A percentile compares a stretch with the other conserved stretches of the same genome.
Conservation (phyloP, 164 flowering plant genomes). For the Santalum album region DNA sequence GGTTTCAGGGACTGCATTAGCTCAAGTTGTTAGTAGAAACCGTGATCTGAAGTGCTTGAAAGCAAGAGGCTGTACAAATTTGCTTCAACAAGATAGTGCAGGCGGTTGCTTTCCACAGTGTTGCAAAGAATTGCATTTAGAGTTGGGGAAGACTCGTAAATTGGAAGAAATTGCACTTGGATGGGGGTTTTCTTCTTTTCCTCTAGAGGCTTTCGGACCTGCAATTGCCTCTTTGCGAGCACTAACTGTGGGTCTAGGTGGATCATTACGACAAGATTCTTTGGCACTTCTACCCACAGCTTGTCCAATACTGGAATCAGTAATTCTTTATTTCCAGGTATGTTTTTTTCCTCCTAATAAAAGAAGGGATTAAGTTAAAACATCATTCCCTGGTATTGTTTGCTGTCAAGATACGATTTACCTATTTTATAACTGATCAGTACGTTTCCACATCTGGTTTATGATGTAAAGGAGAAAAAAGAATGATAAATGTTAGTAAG, state of each 20-base stretch:
- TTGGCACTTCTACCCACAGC: slow-evolving; percentile 30
- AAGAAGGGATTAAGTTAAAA: too few species aligned
- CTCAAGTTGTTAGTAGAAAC: slow-evolving; percentile 35
- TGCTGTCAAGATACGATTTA: too few species aligned
- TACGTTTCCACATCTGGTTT: too few species aligned
- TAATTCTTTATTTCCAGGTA: slow-evolving; percentile 73
- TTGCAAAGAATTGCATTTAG: slow-evolving; percentile 21
- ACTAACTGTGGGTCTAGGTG: slow-evolving; percentile 67
- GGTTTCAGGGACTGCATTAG: slow-evolving; percentile 51
- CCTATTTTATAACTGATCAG: too few species aligned
- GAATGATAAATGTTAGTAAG: too few species aligned
- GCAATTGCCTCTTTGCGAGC: slow-evolving; percentile 35
- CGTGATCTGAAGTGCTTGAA: slow-evolving; percentile 43
- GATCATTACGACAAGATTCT: slow-evolving; percentile 42
- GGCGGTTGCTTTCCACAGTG: slow-evolving; percentile 8
- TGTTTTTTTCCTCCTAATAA: too few species aligned
- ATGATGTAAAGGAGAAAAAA: too few species aligned
- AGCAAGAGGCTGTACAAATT: slow-evolving; percentile 53
- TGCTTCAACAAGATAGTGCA: slow-evolving; percentile 21
- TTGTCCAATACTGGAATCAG: slow-evolving; percentile 57
- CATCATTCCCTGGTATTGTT: too few species aligned
- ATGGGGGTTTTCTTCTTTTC: slow-evolving; percentile 60
- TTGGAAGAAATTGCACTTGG: slow-evolving; percentile 59
- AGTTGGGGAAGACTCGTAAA: slow-evolving; percentile 32
- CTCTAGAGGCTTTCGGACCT: slow-evolving; percentile 41